These are phyloP conservation scores for Neurospora discreta DNA, from an alignment of 495 filamentous ascomycete genomes.

Conservation along the genomic window DNA sequence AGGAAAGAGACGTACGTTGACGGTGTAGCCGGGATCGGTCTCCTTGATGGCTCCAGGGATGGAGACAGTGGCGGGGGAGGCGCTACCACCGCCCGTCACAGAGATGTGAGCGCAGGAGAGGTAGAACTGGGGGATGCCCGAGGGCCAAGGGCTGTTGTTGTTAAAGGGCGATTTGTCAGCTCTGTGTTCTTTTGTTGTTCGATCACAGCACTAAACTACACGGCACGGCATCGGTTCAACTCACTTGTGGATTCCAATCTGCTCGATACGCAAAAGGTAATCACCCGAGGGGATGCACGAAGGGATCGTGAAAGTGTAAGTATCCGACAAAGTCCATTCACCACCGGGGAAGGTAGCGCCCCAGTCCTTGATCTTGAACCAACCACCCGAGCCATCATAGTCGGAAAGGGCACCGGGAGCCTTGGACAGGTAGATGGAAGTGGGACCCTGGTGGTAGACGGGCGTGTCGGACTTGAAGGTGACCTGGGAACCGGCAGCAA, in stretches of 20 bases:
- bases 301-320: slow-evolving; percentile 46
- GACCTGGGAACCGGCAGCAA: slow-evolving; percentile 40
- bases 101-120: slow-evolving; percentile 49
- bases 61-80: slow-evolving; percentile 34
- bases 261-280: slow-evolving; percentile 52
- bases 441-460: slow-evolving; percentile 51
- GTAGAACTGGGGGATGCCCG: slow-evolving; percentile 42
- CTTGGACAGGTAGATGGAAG: slow-evolving; percentile 41
- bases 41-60: slow-evolving; percentile 47
- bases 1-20: slow-evolving; percentile 15
- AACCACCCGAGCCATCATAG: slow-evolving; percentile 41
- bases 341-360: slow-evolving; percentile 28
- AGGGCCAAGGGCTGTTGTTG: slow-evolving; percentile 22
- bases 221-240: not conserved
- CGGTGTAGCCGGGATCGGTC: slow-evolving; percentile 45
- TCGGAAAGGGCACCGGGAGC: slow-evolving; percentile 30
- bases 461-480: slow-evolving; percentile 40
- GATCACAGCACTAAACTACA: not conserved
- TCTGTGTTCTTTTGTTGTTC: not conserved
- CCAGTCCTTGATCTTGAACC: slow-evolving; percentile 47
- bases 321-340: slow-evolving; percentile 21
- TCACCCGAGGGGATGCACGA: slow-evolving; percentile 42
- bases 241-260: slow-evolving; percentile 48
- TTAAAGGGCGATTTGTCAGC: too few species aligned
- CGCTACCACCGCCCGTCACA: slow-evolving; percentile 42